Evolutionary conservation across 1,284 basidiomycete genomes (phyloP), one percentile per base, ranked within the genome.

Genomic region (Fereydounia khargensis): DNA sequence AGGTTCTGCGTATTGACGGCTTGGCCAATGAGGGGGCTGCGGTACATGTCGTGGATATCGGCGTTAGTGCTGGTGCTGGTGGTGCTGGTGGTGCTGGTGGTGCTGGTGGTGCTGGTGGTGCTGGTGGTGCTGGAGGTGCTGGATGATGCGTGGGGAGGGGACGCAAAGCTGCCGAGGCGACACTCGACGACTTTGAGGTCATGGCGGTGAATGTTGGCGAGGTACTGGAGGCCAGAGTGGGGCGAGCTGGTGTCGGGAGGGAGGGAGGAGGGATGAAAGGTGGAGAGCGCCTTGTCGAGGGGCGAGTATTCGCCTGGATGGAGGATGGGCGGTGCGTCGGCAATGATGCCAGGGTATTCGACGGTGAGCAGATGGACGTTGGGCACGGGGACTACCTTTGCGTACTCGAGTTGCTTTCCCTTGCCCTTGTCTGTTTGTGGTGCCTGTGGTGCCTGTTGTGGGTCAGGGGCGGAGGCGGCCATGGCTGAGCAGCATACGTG

Each of bases 311-410:
- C 25, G 25, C 8, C 25, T 6, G 36, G 10, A 21, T 6, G 13
- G 36, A 6, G 13, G 18, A 24, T 9, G 17, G 7, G 13, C 17
- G 24, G 23, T 13, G 45, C 34, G 7, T 35, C 14, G 2, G 39
- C 25, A 3, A 65, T 39, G 19, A 65, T 44, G 31, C 66, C 70
- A 2, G 70, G 70, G 42, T 70, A 73, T 31, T 73, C 70, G 43
- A 73, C 46, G 19, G 51, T 51, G 35, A 70, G 35, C 6, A 69
- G 42, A 1, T 37, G 23, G 7, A 44, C 53, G 23, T 48, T 10
- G 3, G 70, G 70, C 3, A 73, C 51, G 16, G 39, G 39, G 6
- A 30, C 4, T n/a, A n/a, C n/a, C n/a, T n/a, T n/a, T n/a, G n/a
- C n/a, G n/a, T n/a, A n/a, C n/a, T n/a, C n/a, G n/a, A n/a, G n/a